A percentile compares a stretch with the other conserved stretches of the same genome.
Conservation (phyloP, 345 rosid genomes). For the Arabidopsis suecica region DNA sequence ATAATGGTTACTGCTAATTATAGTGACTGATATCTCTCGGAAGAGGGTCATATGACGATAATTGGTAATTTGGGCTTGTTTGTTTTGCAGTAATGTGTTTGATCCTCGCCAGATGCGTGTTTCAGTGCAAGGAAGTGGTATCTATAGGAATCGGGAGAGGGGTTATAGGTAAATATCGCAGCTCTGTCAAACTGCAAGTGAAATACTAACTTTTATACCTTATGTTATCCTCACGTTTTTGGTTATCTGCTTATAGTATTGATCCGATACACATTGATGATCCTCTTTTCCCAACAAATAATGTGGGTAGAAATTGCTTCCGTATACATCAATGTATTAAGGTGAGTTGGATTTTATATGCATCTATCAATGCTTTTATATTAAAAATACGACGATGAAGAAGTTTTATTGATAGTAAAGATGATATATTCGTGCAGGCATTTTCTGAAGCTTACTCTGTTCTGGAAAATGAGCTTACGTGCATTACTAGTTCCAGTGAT, state of each 20-base stretch:
- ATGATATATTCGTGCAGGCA: constrained; percentile 63
- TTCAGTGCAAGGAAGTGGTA: constrained; percentile 92
- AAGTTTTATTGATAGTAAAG: background rate
- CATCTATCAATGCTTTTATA: constrained; percentile 13
- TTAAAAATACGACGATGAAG: background rate
- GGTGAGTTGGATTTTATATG: constrained; percentile 52
- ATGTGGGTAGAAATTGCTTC: constrained; percentile 97
- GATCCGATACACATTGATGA: constrained; percentile 97
- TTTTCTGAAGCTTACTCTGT: constrained; percentile 91
- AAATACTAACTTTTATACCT: constrained; percentile 25
- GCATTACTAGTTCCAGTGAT: constrained; percentile 54
- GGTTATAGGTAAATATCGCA: constrained; percentile 73
- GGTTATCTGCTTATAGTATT: constrained; percentile 57
- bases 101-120: constrained; percentile 98
- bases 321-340: constrained; percentile 98
- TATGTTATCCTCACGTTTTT: constrained; percentile 27
- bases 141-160: constrained; percentile 87
- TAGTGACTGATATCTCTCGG: constrained; percentile 6
- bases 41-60: constrained; percentile 15
- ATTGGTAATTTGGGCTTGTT: constrained; percentile 16
- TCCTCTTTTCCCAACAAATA: constrained; percentile 91
- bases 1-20: constrained; percentile 28
- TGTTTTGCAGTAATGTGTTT: constrained; percentile 78
- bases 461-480: constrained; percentile 76
- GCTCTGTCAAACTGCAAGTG: constrained; percentile 25